Base-by-base conservation (phyloP, 2,329 filamentous ascomycete species). In the Diaporthe citrichinensis region DNA sequence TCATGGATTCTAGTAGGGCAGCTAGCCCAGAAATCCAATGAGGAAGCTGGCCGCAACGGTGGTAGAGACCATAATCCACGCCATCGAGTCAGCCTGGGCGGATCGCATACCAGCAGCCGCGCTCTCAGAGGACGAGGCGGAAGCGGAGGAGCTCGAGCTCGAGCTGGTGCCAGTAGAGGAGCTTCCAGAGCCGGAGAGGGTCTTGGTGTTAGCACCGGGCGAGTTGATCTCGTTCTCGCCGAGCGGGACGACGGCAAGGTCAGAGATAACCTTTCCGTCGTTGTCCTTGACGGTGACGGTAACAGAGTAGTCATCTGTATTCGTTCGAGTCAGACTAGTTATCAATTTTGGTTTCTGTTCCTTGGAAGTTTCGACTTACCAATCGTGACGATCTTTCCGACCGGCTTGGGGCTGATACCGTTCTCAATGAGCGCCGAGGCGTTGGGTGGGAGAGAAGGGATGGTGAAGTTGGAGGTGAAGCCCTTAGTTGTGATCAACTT, bases 391-490 rank as follows among this genome's bases (percentile, higher is more conserved):
- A 98, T 84, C 85, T 93, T 91, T 79, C 93, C 93, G 20, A 82
- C 85, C 53, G 92, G 91, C 74, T 92, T 90, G 78, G 90, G 90
- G 67, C 84, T 86, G 76, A 98, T 90, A 77, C 96, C 96, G 67
- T 93, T 91, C 78, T 94, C 88, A 82, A 98, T 96, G 80, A 98
- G 88, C 61, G 90, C 88, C 76, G 92, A 87, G 53, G 92, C 92
- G 78, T 92, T 94, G 5, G 90, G 87, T 17, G 95, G 95, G 8
- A 91, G 87, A 4, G 81, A 85, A 65, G 94, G 96, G 74, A 98
- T 87, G 61, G 92, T 93, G 86, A 98, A 98, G 88, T 95, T 93
- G 83, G 86, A 92, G 84, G 90, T 90, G 88, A 98, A 98, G 77
- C 88, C 90, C 76, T 89, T 85, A 76, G 71, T 76, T 8, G 87